phyloP scores from a whole-genome alignment of 2,329 filamentous ascomycete genomes.

The Phyllosticta citrichinensis region DNA sequence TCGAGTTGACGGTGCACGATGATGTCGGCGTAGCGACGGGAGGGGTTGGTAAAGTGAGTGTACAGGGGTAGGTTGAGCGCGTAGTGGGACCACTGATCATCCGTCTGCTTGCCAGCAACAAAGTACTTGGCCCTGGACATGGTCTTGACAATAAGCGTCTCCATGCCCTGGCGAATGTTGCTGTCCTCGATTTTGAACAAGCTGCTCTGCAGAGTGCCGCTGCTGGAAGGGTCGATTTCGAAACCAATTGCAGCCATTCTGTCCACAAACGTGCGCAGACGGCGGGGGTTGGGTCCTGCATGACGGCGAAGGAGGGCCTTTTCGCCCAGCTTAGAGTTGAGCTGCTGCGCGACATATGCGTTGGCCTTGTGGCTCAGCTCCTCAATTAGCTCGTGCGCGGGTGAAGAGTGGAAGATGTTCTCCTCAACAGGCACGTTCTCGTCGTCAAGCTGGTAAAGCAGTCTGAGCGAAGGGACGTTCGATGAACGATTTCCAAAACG shows the following conservation, averaged over 20 bases:
- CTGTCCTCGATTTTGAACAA: constrained; percentile 85
- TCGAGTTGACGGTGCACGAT: constrained; percentile 93
- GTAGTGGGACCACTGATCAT: constrained; percentile 78
- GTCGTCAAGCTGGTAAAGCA: constrained; percentile 90
- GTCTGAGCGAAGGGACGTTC: constrained; percentile 72
- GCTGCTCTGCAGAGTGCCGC: constrained; percentile 85
- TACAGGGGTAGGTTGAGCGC: constrained; percentile 86
- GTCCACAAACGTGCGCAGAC: constrained; percentile 82
- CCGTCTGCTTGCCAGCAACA: constrained; percentile 67
- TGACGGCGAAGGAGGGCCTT: constrained; percentile 90
- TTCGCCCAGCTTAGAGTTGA: constrained; percentile 70
- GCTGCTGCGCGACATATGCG: constrained; percentile 73
- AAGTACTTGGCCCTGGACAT: constrained; percentile 97
- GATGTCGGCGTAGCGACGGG: constrained; percentile 87
- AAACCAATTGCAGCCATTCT: constrained; percentile 88
- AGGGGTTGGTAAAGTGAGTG: constrained; percentile 95
- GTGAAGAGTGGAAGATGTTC: constrained; percentile 88
- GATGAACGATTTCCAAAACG: constrained; percentile 72
- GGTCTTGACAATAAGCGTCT: constrained; percentile 86
- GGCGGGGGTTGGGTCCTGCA: constrained; percentile 71
- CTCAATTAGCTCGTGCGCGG: constrained; percentile 86
- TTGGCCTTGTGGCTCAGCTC: constrained; percentile 94
- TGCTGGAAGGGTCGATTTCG: constrained; percentile 80
- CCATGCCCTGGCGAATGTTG: constrained; percentile 93
- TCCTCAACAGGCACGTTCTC: constrained; percentile 95